Conservation (phyloP, 2,329 filamentous ascomycete species). For the Claviceps pusilla region DNA sequence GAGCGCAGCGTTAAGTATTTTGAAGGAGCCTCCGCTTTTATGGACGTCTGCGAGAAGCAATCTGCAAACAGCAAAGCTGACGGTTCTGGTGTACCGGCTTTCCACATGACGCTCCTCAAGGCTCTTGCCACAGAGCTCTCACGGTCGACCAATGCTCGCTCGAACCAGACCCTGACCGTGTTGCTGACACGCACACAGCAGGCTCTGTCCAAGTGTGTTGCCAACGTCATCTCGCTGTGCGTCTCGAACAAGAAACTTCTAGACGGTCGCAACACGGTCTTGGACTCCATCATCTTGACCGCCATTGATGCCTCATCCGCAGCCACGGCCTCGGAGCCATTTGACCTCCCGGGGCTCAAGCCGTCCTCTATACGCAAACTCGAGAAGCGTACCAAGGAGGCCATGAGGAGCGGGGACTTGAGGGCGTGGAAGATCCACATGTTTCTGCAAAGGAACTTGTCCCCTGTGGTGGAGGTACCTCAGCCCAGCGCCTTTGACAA, state of each 20-base stretch:
- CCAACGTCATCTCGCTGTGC: slow-evolving; percentile 13
- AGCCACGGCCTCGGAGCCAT: slow-evolving; percentile 10
- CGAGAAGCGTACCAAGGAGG: slow-evolving; percentile 19
- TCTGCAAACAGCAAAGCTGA: background rate
- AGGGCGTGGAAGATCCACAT: slow-evolving; percentile 31
- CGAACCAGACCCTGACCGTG: slow-evolving; percentile 11
- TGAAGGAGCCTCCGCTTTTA: slow-evolving; percentile 13
- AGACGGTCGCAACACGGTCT: slow-evolving; percentile 9
- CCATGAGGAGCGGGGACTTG: slow-evolving; percentile 21
- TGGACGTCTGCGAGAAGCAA: slow-evolving; percentile 11
- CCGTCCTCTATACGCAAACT: slow-evolving; percentile 20
- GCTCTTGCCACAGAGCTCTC: slow-evolving; percentile 16
- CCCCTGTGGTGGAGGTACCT: slow-evolving; percentile 16
- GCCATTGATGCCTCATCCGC: slow-evolving; percentile 18
- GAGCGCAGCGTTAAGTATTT: slow-evolving; percentile 29
- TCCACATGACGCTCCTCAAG: slow-evolving; percentile 23
- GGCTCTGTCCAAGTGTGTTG: slow-evolving; percentile 14
- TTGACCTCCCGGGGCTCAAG: slow-evolving; percentile 13
- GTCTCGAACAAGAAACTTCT: slow-evolving; percentile 18
- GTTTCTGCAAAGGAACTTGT: slow-evolving; percentile 26
- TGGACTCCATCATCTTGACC: slow-evolving; percentile 17
- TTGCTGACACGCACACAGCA: slow-evolving; percentile 13
- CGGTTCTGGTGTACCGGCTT: slow-evolving; percentile 11
- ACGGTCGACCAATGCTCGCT: slow-evolving; percentile 14
- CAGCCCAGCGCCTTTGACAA: slow-evolving; percentile 20